Evolutionary conservation across 2,329 filamentous ascomycete genomes (phyloP).

Genomic region (Trichophyton equinum): DNA sequence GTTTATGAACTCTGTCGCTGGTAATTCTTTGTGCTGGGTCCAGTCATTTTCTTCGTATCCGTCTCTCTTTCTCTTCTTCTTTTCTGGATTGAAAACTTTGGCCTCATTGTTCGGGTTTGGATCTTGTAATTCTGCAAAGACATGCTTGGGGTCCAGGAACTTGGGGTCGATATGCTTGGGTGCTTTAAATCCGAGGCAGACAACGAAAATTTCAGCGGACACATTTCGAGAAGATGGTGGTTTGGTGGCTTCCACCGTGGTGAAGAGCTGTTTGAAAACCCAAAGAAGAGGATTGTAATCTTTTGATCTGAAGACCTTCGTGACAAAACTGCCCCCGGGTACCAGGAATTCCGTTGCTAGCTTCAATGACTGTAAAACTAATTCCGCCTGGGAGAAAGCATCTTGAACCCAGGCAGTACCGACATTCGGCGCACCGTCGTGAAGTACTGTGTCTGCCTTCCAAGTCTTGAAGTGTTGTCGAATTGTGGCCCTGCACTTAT

Average conservation of each 20-base stretch:
- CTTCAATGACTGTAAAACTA: conserved; percentile 81
- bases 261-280: conserved; percentile 96
- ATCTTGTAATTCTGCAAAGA: conserved; percentile 84
- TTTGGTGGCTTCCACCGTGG: conserved; percentile 92
- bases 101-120: conserved; percentile 89
- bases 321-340: conserved; percentile 86
- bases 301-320: conserved; percentile 93
- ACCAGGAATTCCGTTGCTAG: conserved; percentile 85
- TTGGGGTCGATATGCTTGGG: conserved; percentile 86
- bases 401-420: conserved; percentile 98
- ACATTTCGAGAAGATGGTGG: conserved; percentile 92
- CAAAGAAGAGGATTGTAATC: conserved; percentile 93
- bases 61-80: conserved; percentile 94
- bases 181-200: conserved; percentile 88
- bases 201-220: conserved; percentile 96
- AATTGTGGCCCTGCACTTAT: conserved; percentile 86
- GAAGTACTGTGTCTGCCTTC: conserved; percentile 90
- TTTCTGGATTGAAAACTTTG: conserved; percentile 93
- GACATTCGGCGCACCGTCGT: conserved; percentile 95
- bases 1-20: conserved; percentile 87
- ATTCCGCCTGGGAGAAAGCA: conserved; percentile 91
- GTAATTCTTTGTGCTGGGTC: conserved; percentile 77
- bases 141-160: conserved; percentile 76
- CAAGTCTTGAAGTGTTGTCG: conserved; percentile 82
- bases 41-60: conserved; percentile 96